Percentiles rank a stretch among this genome's conserved stretches.
Evolutionary conservation across 1,284 basidiomycete species (phyloP).

Genomic region (Pseudozyma pruni): DNA sequence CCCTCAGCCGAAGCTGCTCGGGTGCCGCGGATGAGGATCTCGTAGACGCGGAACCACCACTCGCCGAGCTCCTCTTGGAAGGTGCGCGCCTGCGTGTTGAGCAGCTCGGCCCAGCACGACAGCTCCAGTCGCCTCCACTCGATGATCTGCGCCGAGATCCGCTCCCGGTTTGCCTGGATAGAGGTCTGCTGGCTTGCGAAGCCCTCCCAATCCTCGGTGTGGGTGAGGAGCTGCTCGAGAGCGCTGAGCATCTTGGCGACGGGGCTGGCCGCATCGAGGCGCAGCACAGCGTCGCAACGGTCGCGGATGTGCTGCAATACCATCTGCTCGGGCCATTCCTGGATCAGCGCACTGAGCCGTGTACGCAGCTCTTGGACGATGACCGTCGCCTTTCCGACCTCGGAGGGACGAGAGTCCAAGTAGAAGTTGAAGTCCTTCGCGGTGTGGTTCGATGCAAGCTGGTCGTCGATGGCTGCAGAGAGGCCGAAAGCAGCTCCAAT

Average conservation of each 20-base stretch:
- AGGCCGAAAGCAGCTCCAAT: slow-evolving; percentile 56
- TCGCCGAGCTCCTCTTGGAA: slow-evolving; percentile 72
- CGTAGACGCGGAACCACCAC: slow-evolving; percentile 94
- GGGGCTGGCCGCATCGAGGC: slow-evolving; percentile 77
- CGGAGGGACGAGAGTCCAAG: slow-evolving; percentile 50
- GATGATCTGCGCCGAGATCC: slow-evolving; percentile 80
- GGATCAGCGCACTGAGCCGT: slow-evolving; percentile 71
- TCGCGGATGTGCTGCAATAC: slow-evolving; percentile 85
- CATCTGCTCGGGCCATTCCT: slow-evolving; percentile 97
- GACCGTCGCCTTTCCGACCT: slow-evolving; percentile 47
- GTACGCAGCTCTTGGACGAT: slow-evolving; percentile 50
- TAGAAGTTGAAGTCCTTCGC: slow-evolving; percentile 61
- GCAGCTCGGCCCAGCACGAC: slow-evolving; percentile 83
- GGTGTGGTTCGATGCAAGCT: slow-evolving; percentile 17
- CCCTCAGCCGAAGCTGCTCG: slow-evolving; percentile 59
- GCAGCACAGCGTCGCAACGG: slow-evolving; percentile 79
- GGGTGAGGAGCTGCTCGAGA: slow-evolving; percentile 84
- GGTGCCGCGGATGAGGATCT: slow-evolving; percentile 74
- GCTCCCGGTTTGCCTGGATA: slow-evolving; percentile 77
- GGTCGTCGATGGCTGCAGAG: slow-evolving; percentile 29
- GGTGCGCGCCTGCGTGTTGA: slow-evolving; percentile 71
- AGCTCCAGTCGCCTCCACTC: slow-evolving; percentile 91
- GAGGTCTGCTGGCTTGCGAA: slow-evolving; percentile 89
- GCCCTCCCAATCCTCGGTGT: slow-evolving; percentile 96
- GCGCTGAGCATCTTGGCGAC: slow-evolving; percentile 85